Conservation (phyloP, 345 rosid genomes). For the Arabidopsis suecica region DNA sequence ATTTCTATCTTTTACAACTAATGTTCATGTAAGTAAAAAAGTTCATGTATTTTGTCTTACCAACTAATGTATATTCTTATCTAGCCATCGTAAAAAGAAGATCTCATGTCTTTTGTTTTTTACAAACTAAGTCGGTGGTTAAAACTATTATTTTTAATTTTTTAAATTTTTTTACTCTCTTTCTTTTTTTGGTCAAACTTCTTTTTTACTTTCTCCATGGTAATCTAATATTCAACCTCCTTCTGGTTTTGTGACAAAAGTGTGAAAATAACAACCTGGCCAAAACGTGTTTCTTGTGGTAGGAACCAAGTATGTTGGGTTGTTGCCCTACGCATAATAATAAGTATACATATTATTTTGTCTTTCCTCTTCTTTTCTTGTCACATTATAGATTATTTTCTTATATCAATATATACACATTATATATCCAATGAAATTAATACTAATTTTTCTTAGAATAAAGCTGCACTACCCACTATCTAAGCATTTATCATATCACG, state of each 20-base stretch:
- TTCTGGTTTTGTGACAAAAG: neutral
- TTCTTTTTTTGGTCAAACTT: too few relatives aligned
- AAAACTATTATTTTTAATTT: too few relatives aligned
- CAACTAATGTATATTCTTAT: too few relatives aligned
- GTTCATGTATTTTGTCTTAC: too few relatives aligned
- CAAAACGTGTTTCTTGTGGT: conserved; percentile 38
- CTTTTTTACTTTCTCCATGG: neutral
- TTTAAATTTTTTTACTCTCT: too few relatives aligned
- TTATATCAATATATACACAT: neutral
- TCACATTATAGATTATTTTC: neutral
- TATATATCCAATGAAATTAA: neutral
- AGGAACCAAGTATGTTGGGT: conserved; percentile 34
- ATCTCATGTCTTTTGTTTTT: too few relatives aligned
- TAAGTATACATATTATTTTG: neutral
- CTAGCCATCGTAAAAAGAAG: too few relatives aligned
- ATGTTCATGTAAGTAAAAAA: too few relatives aligned
- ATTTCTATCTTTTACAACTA: too few relatives aligned
- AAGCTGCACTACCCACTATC: conserved; percentile 5
- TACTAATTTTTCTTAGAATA: conserved; percentile 1
- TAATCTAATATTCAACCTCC: neutral
- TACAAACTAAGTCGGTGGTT: too few relatives aligned
- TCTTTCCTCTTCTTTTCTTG: neutral
- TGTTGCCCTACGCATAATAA: conserved; percentile 38
- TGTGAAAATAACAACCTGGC: conserved; percentile 8
- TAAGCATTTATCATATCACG: conserved; percentile 21